Evolutionary conservation across 352 stramenopile genomes (phyloP).

Genomic region (Phytophthora europaea): DNA sequence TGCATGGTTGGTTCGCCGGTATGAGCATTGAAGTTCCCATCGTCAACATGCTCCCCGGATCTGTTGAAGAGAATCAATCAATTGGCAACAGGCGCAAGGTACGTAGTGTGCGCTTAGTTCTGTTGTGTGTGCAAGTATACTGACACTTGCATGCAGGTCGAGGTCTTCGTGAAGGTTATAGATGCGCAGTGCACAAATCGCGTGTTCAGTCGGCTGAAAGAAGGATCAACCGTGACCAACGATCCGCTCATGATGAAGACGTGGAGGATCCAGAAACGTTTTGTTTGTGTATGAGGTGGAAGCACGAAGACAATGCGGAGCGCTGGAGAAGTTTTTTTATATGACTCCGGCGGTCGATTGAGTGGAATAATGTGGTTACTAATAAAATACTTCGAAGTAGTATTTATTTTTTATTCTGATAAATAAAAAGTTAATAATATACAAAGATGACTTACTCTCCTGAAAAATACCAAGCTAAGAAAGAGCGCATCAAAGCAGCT

Average conservation of each 20-base stretch:
- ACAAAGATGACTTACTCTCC: no score
- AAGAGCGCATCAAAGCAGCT: no score
- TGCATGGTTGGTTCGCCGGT: not conserved
- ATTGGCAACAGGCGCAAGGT: conserved; percentile 15
- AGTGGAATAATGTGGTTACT: no score
- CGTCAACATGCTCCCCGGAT: conserved; percentile 13
- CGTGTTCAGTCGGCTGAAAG: conserved; percentile 15
- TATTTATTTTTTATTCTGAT: no score
- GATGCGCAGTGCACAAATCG: conserved; percentile 8
- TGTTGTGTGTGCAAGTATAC: conserved; percentile 6
- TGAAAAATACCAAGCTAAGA: no score
- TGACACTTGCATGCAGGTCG: conserved; percentile 5
- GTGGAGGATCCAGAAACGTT: not conserved
- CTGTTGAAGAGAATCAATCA: conserved; percentile 6
- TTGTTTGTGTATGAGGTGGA: not conserved
- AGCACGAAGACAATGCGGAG: not conserved
- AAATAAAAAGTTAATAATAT: no score
- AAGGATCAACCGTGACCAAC: conserved; percentile 7
- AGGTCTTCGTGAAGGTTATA: conserved; percentile 17
- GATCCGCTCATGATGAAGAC: not conserved
- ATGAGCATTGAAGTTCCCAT: conserved; percentile 14
- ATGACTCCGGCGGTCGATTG: not conserved
- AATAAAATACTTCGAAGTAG: no score
- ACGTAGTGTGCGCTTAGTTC: conserved; percentile 1
- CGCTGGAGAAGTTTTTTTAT: not conserved